Percentiles rank a stretch among this genome's conserved stretches.
Evolutionary conservation across 371 early-diverging fungal species (phyloP).

Genomic region (Mucor irregularis): DNA sequence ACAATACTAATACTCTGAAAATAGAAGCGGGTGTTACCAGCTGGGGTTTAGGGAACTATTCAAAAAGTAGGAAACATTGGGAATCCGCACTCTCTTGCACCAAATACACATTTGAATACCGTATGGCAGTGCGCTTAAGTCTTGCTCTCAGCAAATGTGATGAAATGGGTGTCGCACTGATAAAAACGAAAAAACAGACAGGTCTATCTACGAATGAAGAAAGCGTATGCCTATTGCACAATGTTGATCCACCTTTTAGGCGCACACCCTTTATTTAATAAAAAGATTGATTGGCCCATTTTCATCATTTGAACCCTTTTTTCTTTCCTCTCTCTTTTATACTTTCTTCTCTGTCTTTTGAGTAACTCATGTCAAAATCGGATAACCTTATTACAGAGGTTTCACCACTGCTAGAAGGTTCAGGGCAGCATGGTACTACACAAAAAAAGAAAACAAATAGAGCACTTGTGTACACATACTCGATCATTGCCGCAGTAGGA

Average conservation of each 20-base stretch:
- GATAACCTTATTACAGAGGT: background rate
- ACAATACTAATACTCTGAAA: too few relatives aligned
- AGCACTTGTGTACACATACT: background rate
- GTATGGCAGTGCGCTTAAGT: slow-evolving; percentile 24
- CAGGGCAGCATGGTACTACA: too few relatives aligned
- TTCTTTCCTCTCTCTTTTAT: background rate
- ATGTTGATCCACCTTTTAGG: too few relatives aligned
- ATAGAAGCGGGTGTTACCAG: slow-evolving; percentile 51
- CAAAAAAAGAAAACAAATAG: background rate
- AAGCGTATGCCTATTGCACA: slow-evolving; percentile 21
- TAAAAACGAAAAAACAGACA: slow-evolving; percentile 15
- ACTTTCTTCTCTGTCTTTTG: background rate
- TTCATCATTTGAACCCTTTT: too few relatives aligned
- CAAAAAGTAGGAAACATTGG: slow-evolving; percentile 35
- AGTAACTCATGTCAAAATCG: background rate
- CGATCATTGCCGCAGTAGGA: slow-evolving; percentile 15
- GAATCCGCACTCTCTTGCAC: slow-evolving; percentile 23
- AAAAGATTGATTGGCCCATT: too few relatives aligned
- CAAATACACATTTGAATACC: slow-evolving; percentile 32
- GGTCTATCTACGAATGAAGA: slow-evolving; percentile 16
- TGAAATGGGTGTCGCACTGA: slow-evolving; percentile 23
- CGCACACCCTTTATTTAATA: too few relatives aligned
- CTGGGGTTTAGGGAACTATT: slow-evolving; percentile 41
- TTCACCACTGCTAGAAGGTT: background rate
- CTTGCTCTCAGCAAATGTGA: slow-evolving; percentile 28